Conservation (phyloP, 768 basidiomycete species). For the Chalciporus piperatus region DNA sequence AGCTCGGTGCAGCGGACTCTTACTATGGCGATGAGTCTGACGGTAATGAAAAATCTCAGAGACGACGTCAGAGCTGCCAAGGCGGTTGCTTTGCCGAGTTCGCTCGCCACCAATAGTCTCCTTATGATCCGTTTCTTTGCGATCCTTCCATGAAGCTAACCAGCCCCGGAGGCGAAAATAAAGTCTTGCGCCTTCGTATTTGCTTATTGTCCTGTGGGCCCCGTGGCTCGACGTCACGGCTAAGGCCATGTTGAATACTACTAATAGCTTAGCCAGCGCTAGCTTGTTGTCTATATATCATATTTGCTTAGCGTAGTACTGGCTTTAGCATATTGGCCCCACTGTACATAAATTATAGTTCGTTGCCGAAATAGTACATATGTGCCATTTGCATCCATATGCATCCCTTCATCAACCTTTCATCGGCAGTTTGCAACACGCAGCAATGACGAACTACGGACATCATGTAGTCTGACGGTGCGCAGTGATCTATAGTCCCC, state of each 20-base stretch:
- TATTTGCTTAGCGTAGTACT: conserved; percentile 12
- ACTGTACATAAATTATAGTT: conserved; percentile 21
- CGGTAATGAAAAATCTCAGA: conserved; percentile 30
- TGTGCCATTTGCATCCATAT: not conserved
- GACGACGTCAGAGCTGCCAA: conserved; percentile 4
- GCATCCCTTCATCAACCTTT: not conserved
- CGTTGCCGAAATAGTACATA: conserved; percentile 6
- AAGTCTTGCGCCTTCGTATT: conserved; percentile 1
- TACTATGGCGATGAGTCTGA: conserved; percentile 25
- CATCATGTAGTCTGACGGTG: too few species aligned
- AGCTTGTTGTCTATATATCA: conserved; percentile 21
- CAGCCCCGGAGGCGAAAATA: conserved; percentile 7
- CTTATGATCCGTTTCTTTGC: conserved; percentile 8
- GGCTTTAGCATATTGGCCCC: not conserved
- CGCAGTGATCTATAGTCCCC: too few species aligned
- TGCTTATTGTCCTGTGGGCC: conserved; percentile 13
- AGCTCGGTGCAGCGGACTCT: conserved; percentile 19
- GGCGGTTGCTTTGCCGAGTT: conserved; percentile 2
- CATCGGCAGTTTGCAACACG: not conserved
- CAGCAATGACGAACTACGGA: too few species aligned
- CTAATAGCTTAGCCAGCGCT: conserved; percentile 18
- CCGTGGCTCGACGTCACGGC: conserved; percentile 10
- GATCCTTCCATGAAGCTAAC: conserved; percentile 1
- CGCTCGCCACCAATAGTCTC: conserved; percentile 4
- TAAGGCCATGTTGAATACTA: not conserved